A percentile compares a stretch with the other conserved stretches of the same genome.
Evolutionary conservation across 2,329 filamentous ascomycete genomes (phyloP).

Genomic region (Fusarium luffae): DNA sequence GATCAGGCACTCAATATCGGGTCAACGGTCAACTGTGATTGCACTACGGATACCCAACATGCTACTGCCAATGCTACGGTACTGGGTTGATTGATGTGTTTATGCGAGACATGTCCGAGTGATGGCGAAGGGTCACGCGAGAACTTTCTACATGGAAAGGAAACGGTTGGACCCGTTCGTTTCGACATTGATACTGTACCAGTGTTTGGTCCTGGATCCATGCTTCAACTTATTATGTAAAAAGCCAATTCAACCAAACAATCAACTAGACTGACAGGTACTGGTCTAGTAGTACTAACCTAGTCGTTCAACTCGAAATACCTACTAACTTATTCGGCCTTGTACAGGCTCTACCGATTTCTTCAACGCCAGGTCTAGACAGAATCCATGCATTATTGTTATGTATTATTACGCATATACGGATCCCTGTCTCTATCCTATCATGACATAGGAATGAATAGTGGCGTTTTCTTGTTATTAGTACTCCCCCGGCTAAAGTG

Average conservation of each 20-base stretch:
- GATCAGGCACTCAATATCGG: too few species aligned
- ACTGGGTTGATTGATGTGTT: not conserved
- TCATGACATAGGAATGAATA: too few species aligned
- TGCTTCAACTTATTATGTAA: not conserved
- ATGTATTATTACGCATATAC: slow-evolving; percentile 7
- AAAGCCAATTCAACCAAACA: not conserved
- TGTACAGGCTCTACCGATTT: not conserved
- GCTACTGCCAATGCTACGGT: not conserved
- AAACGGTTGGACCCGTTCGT: not conserved
- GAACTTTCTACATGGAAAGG: not conserved
- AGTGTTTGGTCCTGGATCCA: not conserved
- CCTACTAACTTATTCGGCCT: too few species aligned
- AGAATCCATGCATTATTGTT: not conserved
- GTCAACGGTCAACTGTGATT: too few species aligned
- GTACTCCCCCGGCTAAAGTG: slow-evolving; percentile 3
- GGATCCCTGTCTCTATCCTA: slow-evolving; percentile 11
- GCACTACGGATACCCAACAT: too few species aligned
- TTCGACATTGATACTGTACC: not conserved
- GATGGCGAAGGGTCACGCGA: slow-evolving; percentile 5
- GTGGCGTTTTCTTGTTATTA: not conserved
- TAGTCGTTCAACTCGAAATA: too few species aligned
- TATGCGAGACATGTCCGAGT: slow-evolving; percentile 9
- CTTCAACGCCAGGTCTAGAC: not conserved
- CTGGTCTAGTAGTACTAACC: too few species aligned
- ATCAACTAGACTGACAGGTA: too few species aligned